Percentiles rank a stretch among this genome's conserved stretches.
Conservation (phyloP, 495 filamentous ascomycete genomes). For the Apodospora peruviana region DNA sequence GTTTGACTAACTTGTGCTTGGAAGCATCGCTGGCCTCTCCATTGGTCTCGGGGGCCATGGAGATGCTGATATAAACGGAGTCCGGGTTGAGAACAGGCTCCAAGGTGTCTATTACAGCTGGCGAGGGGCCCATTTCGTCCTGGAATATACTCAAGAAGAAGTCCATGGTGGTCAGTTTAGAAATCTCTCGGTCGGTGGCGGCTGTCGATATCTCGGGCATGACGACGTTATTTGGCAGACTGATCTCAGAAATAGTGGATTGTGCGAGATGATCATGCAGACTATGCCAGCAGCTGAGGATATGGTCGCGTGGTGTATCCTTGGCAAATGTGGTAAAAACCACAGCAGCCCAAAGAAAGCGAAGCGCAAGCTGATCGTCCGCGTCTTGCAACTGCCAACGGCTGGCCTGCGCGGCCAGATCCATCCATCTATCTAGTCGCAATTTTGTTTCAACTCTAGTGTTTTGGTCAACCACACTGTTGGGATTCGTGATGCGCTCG, state of each 20-base stretch:
- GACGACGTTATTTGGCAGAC: slow-evolving; percentile 74
- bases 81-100: slow-evolving; percentile 84
- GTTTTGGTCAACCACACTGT: slow-evolving; percentile 56
- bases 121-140: slow-evolving; percentile 59
- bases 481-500: slow-evolving; percentile 67
- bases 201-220: slow-evolving; percentile 84
- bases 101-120: slow-evolving; percentile 79
- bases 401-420: slow-evolving; percentile 60
- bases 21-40: slow-evolving; percentile 3
- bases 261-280: slow-evolving; percentile 40
- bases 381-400: slow-evolving; percentile 27
- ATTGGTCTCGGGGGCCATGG: slow-evolving; percentile 5
- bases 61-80: slow-evolving; percentile 40
- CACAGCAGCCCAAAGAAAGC: slow-evolving; percentile 80
- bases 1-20: slow-evolving; percentile 16
- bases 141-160: slow-evolving; percentile 87
- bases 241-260: slow-evolving; percentile 42
- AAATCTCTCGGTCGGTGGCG: slow-evolving; percentile 82
- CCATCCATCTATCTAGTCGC: slow-evolving; percentile 69
- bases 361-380: slow-evolving; percentile 47
- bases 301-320: slow-evolving; percentile 65
- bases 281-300: slow-evolving; percentile 73
- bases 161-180: slow-evolving; percentile 88
- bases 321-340: slow-evolving; percentile 67
- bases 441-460: slow-evolving; percentile 59